Evolutionary conservation across 192 early-diverging fungal species (phyloP), one percentile per base, ranked within the genome.

Genomic region (Phlyctochytrium arcticum): DNA sequence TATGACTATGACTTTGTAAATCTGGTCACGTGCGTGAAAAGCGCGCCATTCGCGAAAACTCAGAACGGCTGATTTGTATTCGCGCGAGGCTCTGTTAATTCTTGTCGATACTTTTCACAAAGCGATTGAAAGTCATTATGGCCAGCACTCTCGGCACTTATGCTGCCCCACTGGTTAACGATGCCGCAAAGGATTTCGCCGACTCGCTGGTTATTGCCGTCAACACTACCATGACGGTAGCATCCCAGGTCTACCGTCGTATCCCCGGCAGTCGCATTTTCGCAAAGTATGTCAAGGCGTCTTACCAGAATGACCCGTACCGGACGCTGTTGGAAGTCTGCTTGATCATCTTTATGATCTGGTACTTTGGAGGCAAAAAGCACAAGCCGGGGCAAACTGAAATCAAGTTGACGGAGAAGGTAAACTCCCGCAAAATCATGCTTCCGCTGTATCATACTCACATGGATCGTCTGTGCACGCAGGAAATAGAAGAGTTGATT

Each of bases 401-500:
- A 54, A 15, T 57, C 24, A 76, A 79, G 49, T 77, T 98, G 24
- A 91, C 91, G 6, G 86, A 90, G 69, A 90, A 92, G 80, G 89
- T 89, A 73, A 44, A 23, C 23, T 8, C 50, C 12, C 31, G 49
- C 49, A 51, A 9, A 8, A 21, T 51, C 12, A 12, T 23, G 9
- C 12, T 21, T 23, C 7, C 9, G 49, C 9, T n/a, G 12, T 51
- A 24, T 23, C 12, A 24, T 24, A n/a, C n/a, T n/a, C n/a, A n/a
- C n/a, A n/a, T n/a, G n/a, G n/a, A n/a, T n/a, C n/a, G n/a, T n/a
- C n/a, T n/a, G n/a, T n/a, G 19, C 6, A 12, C 36, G 17, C 76
- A 92, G 92, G 96, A 98, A 73, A 82, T 98, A 32, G 89, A 96
- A 74, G 94, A 98, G 62, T 83, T 96, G 12, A 85, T 91, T 24